phyloP scores from a whole-genome alignment of 257 asterid genomes.

The Ajuga chamaepitys region DNA sequence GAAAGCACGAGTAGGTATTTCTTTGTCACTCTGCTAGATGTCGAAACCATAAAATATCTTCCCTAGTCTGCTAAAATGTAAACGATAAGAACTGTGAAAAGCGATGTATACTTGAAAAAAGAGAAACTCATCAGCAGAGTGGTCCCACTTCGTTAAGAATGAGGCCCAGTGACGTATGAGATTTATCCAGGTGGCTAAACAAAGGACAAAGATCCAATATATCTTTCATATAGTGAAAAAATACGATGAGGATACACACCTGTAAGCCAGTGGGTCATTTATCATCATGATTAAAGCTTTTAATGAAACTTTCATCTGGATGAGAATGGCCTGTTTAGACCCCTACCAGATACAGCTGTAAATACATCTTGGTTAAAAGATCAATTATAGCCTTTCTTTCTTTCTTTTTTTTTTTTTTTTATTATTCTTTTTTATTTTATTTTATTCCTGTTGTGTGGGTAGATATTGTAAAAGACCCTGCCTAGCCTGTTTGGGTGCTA shows the following conservation, averaged over 20 bases:
- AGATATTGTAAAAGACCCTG: neutral
- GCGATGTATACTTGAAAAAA: neutral
- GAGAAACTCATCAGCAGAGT: neutral
- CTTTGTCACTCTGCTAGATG: neutral
- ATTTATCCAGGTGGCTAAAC: conserved; percentile 1
- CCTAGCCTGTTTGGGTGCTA: too few relatives aligned
- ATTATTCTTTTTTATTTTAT: too few relatives aligned
- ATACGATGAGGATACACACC: conserved; percentile 2
- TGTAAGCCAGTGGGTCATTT: neutral
- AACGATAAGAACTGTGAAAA: conserved; percentile 6
- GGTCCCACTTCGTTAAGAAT: conserved; percentile 19
- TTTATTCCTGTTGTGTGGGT: too few relatives aligned
- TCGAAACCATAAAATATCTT: neutral
- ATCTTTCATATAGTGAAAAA: conserved; percentile 3
- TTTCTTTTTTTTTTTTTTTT: too few relatives aligned
- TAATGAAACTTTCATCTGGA: neutral
- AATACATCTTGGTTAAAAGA: neutral
- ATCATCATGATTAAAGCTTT: neutral
- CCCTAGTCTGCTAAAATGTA: neutral
- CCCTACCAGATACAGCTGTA: neutral
- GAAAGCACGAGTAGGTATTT: conserved; percentile 1
- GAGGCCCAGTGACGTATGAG: conserved; percentile 1
- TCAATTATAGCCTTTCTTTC: neutral
- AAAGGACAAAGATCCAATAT: neutral
- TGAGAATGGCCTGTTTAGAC: neutral